A percentile compares a stretch with the other conserved stretches of the same genome.
Conservation (phyloP, 345 rosid species). For the Erodium maritimum region DNA sequence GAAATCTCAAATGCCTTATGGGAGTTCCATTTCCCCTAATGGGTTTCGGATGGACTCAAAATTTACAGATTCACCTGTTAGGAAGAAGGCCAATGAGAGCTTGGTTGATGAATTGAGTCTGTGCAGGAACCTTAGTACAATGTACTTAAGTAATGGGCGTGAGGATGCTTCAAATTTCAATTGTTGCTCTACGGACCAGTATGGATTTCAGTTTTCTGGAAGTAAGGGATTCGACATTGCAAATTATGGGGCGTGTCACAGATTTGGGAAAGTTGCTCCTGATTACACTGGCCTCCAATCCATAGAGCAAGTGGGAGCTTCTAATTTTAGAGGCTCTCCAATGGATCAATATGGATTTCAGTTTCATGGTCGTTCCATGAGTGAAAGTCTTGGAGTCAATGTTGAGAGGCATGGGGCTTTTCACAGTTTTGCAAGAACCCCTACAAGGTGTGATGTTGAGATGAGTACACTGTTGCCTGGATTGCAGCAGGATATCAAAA, state of each 20-base stretch:
- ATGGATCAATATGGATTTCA: slow-evolving; percentile 3
- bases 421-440: neutral
- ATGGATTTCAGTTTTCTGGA: no score
- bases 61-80: slow-evolving; percentile 8
- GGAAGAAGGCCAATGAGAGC: slow-evolving; percentile 6
- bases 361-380: neutral
- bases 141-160: slow-evolving; percentile 7
- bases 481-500: slow-evolving; percentile 6
- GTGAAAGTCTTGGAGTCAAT: slow-evolving; percentile 4
- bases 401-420: slow-evolving; percentile 3
- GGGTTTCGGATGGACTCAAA: slow-evolving; percentile 6
- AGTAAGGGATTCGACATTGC: neutral
- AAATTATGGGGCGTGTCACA: neutral
- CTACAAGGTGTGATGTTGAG: slow-evolving; percentile 5
- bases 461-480: slow-evolving; percentile 4
- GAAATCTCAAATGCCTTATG: slow-evolving; percentile 15
- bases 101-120: slow-evolving; percentile 17
- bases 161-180: slow-evolving; percentile 8
- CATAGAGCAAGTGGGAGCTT: neutral
- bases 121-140: slow-evolving; percentile 11
- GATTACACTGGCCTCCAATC: neutral
- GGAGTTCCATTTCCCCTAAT: neutral
- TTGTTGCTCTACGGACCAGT: neutral
- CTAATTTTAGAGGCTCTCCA: neutral
- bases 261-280: neutral